A percentile compares a stretch with the other conserved stretches of the same genome.
These are phyloP conservation scores for Luffa aegyptiaca DNA, from an alignment of 306 rosid genomes.

Conservation along the genomic window DNA sequence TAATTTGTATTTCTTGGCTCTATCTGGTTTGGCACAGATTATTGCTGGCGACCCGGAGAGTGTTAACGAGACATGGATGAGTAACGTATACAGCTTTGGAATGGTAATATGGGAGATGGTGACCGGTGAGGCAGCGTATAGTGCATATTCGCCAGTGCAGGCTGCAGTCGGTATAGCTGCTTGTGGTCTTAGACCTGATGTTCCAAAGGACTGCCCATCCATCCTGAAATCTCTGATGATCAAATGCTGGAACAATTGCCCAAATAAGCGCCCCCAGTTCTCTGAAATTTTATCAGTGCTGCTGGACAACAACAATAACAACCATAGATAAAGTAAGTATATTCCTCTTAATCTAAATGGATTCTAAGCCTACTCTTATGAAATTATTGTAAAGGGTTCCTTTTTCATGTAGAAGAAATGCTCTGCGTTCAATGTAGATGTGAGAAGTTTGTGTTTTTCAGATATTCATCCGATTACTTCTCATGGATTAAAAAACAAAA, in stretches of 20 bases:
- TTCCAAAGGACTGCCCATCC: conserved; percentile 86
- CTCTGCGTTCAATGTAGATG: not conserved
- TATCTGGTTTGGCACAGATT: conserved; percentile 40
- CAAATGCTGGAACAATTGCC: conserved; percentile 89
- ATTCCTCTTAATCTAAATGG: not conserved
- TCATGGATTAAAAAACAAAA: not conserved
- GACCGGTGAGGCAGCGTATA: conserved; percentile 82
- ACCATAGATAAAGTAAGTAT: conserved; percentile 40
- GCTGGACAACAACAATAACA: conserved; percentile 32
- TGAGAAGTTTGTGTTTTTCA: not conserved
- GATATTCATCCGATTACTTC: not conserved
- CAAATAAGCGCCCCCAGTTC: conserved; percentile 83
- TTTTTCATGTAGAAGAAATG: not conserved
- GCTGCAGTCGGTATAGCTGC: conserved; percentile 99
- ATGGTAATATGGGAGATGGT: conserved; percentile 98
- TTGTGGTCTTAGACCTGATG: conserved; percentile 94
- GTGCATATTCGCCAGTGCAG: conserved; percentile 83
- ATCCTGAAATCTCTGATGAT: conserved; percentile 63
- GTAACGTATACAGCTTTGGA: conserved; percentile 88
- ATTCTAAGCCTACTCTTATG: not conserved
- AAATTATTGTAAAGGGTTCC: conserved; percentile 1
- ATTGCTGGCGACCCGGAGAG: conserved; percentile 96
- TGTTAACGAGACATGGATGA: conserved; percentile 85
- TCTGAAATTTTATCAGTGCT: conserved; percentile 59
- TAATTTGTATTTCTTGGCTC: not conserved